Evolutionary conservation across 306 rosid genomes (phyloP), one percentile per base, ranked within the genome.

Genomic region (Cucurbita pepo): DNA sequence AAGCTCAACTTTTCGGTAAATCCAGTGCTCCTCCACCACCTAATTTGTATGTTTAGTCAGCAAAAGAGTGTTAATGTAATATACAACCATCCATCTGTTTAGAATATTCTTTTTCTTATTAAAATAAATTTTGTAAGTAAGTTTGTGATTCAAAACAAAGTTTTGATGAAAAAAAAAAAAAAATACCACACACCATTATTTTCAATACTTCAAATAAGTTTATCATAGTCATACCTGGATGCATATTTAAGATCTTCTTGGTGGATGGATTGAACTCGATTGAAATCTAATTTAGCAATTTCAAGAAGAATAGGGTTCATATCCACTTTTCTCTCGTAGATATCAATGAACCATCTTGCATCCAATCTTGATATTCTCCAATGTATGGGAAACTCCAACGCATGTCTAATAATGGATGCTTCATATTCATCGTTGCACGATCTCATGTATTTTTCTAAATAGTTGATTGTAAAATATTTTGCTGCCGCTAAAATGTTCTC

Each of bases 331-430:
- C 59, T 76, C 12, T 58, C 73, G 8, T 76, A 80, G 1, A 63
- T 44, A 18, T 77, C 73, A 66, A 80, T 65, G 67, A 64, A 80
- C 80, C 83, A 73, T 8, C 52, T 59, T 10, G 76, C 2, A 43
- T 80, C 77, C 43, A 55, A 47, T 51, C 74, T 64, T 0, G 53
- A 53, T 22, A 73, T 34, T 54, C 43, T 2, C 64, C 64, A 6
- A 34, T 58, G 64, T 3, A 58, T 13, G n/a, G 64, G 64, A 58
- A 58, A 44, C 66, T 76, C 80, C 66, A 80, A 51, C 2, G 75
- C 75, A 65, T 64, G 83, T 10, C 4, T 64, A 19, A 80, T 40
- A 30, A 72, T 19, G 10, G 30, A 3, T 6, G 7, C 18, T 18
- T 52, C 38, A 18, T 12, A 0, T 13, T 58, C 43, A 30, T 58